Evolutionary conservation across 768 basidiomycete genomes (phyloP), one percentile per base, ranked within the genome.

Genomic region (Pulveroboletus frians): DNA sequence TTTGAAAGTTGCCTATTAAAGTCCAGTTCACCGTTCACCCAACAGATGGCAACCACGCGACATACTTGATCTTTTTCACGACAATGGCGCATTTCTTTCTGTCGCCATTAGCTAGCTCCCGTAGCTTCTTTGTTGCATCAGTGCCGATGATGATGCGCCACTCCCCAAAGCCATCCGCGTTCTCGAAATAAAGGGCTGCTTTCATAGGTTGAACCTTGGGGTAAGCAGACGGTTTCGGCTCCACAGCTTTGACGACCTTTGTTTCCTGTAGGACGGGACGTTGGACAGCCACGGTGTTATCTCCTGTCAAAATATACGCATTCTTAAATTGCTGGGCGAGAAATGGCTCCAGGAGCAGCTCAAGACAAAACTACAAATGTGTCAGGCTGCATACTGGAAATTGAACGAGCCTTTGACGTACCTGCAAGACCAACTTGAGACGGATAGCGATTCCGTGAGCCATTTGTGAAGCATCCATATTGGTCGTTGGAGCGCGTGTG

Each of bases 1-100:
- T 76, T 74, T 0, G 85, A 88, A 10, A 88, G 72, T 51, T 87
- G 81, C 58, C 85, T 87, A 39, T 27, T 20, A 29, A 9, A 7
- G n/a, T 32, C 50, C 35, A 51, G 31, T 27, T 43, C 6, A n/a
- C 26, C 9, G 31, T 27, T 43, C 6, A n/a, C 26, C 9, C 35
- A n/a, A 32, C 11, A 23, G 30, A 20, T 9, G 6, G 23, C 8
- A 44, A 46, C 32, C 30, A 35, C 9, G 11, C 5, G 3, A 58
- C 73, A 23, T 42, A 83, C 86, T 73, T 79, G 59, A 88, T 84
- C 61, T 87, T 88, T 66, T 84, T 86, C 34, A 84, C 57, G 23
- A 81, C 73, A 38, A 82, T 80, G 13, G 56, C 58, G 54, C 83
- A 83, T 32, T 66, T 66, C 35, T 75, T 75, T 15, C 40, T 55